Evolutionary conservation across 179 eudicot genomes (phyloP).

Genomic region (Patellifolia procumbens): DNA sequence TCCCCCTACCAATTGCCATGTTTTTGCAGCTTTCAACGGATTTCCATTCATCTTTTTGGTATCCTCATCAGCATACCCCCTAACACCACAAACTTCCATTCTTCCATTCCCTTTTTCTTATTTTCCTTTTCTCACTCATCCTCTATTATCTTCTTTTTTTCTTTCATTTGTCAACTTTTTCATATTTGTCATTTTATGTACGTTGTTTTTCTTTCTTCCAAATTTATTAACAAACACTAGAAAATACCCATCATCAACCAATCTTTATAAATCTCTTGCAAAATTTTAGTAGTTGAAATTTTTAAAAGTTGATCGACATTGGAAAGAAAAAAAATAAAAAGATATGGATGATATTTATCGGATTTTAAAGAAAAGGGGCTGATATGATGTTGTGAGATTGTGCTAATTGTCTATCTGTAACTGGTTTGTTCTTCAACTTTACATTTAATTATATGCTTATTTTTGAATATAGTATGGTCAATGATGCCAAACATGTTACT

Average conservation of each 20-base stretch:
- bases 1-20: neutral
- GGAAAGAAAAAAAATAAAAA: neutral
- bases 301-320: neutral
- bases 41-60: neutral
- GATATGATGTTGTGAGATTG: neutral
- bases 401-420: neutral
- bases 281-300: no score
- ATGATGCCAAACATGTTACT: neutral
- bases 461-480: neutral
- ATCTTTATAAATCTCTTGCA: no score
- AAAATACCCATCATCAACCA: neutral
- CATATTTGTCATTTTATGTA: neutral
- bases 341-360: neutral
- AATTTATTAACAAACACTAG: neutral
- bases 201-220: neutral
- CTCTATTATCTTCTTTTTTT: neutral
- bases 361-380: neutral
- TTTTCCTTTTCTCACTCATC: neutral
- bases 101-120: neutral
- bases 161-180: neutral
- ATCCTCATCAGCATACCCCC: neutral
- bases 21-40: conserved; percentile 11
- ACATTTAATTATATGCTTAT: no score
- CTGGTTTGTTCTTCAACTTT: neutral
- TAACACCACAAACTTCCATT: neutral